These are phyloP conservation scores for Rhizoclosmatium sp. DNA, from an alignment of 192 early-diverging fungal species.

Conservation along the genomic window DNA sequence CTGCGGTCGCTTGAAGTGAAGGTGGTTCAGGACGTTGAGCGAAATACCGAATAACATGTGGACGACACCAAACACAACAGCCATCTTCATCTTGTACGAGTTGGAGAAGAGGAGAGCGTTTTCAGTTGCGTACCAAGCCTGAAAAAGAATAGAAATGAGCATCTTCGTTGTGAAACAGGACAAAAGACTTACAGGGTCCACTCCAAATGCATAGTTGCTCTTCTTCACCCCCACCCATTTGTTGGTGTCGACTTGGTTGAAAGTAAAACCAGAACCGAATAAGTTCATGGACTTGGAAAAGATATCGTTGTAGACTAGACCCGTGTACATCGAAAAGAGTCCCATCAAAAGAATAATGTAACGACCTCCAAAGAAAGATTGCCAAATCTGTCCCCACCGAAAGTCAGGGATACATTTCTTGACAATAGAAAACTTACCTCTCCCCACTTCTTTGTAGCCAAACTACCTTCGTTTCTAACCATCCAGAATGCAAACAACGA, in stretches of 20 bases:
- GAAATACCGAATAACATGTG: slow-evolving; percentile 97
- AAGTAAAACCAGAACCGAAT: slow-evolving; percentile 81
- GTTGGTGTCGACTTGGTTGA: slow-evolving; percentile 69
- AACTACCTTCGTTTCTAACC: slow-evolving; percentile 79
- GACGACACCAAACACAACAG: slow-evolving; percentile 93
- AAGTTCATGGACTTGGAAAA: slow-evolving; percentile 84
- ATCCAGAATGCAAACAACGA: slow-evolving; percentile 78
- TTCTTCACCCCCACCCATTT: slow-evolving; percentile 69
- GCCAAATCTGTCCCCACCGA: slow-evolving; percentile 67
- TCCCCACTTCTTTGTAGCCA: slow-evolving; percentile 75
- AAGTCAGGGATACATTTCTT: slow-evolving; percentile 2
- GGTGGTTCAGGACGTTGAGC: slow-evolving; percentile 88
- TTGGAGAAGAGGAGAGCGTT: slow-evolving; percentile 96
- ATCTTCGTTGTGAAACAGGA: not conserved
- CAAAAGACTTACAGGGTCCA: slow-evolving; percentile 77
- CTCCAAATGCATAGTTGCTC: slow-evolving; percentile 79
- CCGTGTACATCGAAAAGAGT: slow-evolving; percentile 96
- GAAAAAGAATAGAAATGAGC: not conserved
- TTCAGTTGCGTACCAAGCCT: slow-evolving; percentile 91
- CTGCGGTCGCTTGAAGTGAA: slow-evolving; percentile 83
- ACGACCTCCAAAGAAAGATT: slow-evolving; percentile 92
- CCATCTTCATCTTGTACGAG: slow-evolving; percentile 99
- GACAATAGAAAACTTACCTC: slow-evolving; percentile 67
- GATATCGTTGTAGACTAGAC: slow-evolving; percentile 97
- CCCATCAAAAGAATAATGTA: slow-evolving; percentile 99